Evolutionary conservation across 2,329 filamentous ascomycete genomes (phyloP).

Genomic region (Amauroascus niger): DNA sequence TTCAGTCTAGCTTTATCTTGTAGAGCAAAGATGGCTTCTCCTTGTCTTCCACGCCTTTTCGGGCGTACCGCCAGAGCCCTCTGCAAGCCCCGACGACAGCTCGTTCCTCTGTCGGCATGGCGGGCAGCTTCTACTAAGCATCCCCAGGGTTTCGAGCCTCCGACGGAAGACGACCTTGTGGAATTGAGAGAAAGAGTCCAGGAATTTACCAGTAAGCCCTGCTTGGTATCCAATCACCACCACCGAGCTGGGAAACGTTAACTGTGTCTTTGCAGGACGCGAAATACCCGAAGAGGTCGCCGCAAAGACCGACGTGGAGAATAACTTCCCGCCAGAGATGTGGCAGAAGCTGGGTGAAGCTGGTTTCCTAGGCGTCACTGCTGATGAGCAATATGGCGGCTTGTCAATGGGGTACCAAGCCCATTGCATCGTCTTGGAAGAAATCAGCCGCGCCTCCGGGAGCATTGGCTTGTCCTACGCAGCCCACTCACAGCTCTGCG

Average conservation of each 20-base stretch:
- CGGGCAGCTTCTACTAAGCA: constrained; percentile 57
- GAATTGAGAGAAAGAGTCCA: constrained; percentile 77
- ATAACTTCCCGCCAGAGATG: constrained; percentile 82
- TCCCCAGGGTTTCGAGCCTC: constrained; percentile 54
- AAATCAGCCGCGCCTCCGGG: constrained; percentile 71
- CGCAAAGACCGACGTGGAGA: constrained; percentile 68
- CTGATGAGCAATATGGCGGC: constrained; percentile 83
- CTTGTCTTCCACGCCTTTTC: constrained; percentile 27
- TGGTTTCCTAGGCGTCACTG: constrained; percentile 84
- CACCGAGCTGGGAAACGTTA: neutral
- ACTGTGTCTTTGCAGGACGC: constrained; percentile 45
- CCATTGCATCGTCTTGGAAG: constrained; percentile 91
- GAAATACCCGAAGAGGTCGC: constrained; percentile 81
- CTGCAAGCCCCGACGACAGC: constrained; percentile 21
- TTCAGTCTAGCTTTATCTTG: neutral
- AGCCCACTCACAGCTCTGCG: constrained; percentile 89
- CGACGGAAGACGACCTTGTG: constrained; percentile 60
- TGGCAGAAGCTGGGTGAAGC: constrained; percentile 91
- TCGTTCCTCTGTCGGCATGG: constrained; percentile 25
- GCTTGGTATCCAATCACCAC: too few relatives aligned
- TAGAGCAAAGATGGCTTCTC: constrained; percentile 26
- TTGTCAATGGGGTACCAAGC: constrained; percentile 91
- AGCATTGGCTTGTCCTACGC: constrained; percentile 81
- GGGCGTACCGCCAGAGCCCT: constrained; percentile 26
- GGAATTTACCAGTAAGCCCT: constrained; percentile 62